Evolutionary conservation across 208 protist species (phyloP), one percentile per base, ranked within the genome.

Genomic region (Acanthamoeba quina): DNA sequence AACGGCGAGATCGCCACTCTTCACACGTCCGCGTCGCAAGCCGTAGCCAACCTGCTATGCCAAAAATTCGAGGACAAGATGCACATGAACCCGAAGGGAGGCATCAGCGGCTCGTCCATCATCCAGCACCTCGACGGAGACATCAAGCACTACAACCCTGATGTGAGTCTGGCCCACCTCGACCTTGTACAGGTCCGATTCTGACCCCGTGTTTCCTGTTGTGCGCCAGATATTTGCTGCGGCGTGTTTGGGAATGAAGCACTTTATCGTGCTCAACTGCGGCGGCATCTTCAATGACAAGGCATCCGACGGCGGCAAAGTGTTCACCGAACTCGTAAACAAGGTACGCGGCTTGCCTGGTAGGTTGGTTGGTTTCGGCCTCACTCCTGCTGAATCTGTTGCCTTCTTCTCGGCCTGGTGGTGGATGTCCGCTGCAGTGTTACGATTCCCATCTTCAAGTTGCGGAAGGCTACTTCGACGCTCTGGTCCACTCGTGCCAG

Each of bases 241-340:
- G 24, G 89, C 89, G 3, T 62, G 44, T 34, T 29, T 93, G 21
- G 89, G 52, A 15, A 34, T 93, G 37, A 80, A 93, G 89, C 34
- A 93, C 89, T 93, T 56, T 29, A 80, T 93, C 21, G 68, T 93
- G 9, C n/a, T 93, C 41, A 93, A 93, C 49, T 93, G 89, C 44
- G 89, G 89, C 31, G 89, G 89, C 7, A 80, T 93, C 44, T 93
- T 74, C 52, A 93, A 34, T 13, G 24, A 34, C 26, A 93, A 93
- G 29, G 21, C 24, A 19, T 11, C 13, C 17, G 64, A 93, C 31
- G 89, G 89, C 26, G 68, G 89, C 24, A 74, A 93, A 44, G 64
- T 93, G 47, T 80, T 93, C n/a, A 60, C 29, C 21, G 89, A 93
- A 29, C 17, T 93, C 52, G 89, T 93, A 54, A 58, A 93, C 56